These are phyloP conservation scores for Sequoia sempervirens DNA, from an alignment of 75 land plant genomes.

Conservation along the genomic window DNA sequence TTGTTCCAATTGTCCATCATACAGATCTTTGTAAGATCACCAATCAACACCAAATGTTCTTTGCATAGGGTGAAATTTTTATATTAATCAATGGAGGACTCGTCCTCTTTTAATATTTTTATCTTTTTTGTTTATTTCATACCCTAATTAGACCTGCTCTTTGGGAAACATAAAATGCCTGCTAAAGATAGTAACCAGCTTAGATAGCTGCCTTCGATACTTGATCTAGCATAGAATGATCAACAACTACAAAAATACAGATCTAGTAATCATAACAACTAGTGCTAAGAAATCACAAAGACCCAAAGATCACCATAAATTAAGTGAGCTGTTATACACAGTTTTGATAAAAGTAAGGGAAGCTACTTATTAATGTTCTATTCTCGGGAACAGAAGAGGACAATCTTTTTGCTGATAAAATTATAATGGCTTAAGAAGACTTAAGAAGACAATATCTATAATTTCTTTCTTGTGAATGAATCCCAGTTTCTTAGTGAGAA, in stretches of 20 bases:
- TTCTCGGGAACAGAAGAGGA: too few species aligned
- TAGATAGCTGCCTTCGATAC: background rate
- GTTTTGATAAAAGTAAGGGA: background rate
- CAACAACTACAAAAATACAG: background rate
- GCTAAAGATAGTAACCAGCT: background rate
- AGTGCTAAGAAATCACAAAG: background rate
- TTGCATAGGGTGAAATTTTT: background rate
- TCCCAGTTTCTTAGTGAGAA: too few species aligned
- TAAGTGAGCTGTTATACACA: background rate
- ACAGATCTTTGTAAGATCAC: background rate
- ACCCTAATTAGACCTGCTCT: background rate
- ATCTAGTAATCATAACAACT: background rate
- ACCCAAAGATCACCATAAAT: background rate
- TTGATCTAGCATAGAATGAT: background rate
- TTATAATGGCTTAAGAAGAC: too few species aligned
- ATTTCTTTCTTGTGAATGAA: too few species aligned
- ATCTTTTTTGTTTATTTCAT: background rate
- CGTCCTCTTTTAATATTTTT: background rate
- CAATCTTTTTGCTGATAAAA: too few species aligned
- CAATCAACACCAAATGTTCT: background rate
- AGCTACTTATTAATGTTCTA: background rate
- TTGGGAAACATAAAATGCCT: background rate
- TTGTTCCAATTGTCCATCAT: background rate
- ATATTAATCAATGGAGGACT: background rate
- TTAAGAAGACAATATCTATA: too few species aligned